phyloP scores from a whole-genome alignment of 2,329 filamentous ascomycete genomes.

The Pseudogymnoascus sp. region DNA sequence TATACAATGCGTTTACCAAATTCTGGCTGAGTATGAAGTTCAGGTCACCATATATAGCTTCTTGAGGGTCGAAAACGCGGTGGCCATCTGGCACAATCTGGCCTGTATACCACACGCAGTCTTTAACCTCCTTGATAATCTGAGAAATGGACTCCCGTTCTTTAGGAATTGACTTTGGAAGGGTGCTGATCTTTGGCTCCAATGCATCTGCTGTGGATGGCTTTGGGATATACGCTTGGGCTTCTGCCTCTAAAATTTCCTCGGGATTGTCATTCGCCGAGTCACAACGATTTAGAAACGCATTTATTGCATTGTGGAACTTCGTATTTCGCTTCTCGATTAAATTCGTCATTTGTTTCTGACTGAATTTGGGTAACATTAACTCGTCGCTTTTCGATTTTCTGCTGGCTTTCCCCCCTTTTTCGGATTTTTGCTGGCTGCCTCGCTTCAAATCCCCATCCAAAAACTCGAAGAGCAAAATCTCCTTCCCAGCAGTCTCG shows the following conservation, averaged over 20 bases:
- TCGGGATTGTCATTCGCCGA: conserved; percentile 60
- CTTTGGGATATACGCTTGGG: conserved; percentile 53
- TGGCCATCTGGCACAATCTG: conserved; percentile 94
- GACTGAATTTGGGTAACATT: conserved; percentile 86
- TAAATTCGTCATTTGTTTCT: conserved; percentile 80
- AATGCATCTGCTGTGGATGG: conserved; percentile 37
- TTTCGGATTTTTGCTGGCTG: conserved; percentile 50
- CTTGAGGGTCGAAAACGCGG: conserved; percentile 79
- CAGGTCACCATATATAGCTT: conserved; percentile 72
- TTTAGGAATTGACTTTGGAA: conserved; percentile 67
- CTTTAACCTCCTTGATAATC: conserved; percentile 77
- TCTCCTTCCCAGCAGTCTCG: conserved; percentile 44
- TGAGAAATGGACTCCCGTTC: conserved; percentile 74
- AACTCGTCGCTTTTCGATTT: conserved; percentile 70
- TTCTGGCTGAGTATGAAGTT: conserved; percentile 81
- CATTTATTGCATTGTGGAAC: conserved; percentile 68
- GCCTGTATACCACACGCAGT: conserved; percentile 76
- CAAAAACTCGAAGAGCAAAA: conserved; percentile 84
- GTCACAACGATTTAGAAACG: conserved; percentile 67
- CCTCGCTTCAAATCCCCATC: conserved; percentile 86
- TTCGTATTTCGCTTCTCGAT: conserved; percentile 87
- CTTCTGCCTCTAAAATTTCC: conserved; percentile 50
- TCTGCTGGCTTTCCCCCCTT: conserved; percentile 62
- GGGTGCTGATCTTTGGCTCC: conserved; percentile 28
- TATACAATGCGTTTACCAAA: conserved; percentile 93